A percentile compares a stretch with the other conserved stretches of the same genome.
Conservation (phyloP, 257 asterid species). For the Solanum peruvianum region DNA sequence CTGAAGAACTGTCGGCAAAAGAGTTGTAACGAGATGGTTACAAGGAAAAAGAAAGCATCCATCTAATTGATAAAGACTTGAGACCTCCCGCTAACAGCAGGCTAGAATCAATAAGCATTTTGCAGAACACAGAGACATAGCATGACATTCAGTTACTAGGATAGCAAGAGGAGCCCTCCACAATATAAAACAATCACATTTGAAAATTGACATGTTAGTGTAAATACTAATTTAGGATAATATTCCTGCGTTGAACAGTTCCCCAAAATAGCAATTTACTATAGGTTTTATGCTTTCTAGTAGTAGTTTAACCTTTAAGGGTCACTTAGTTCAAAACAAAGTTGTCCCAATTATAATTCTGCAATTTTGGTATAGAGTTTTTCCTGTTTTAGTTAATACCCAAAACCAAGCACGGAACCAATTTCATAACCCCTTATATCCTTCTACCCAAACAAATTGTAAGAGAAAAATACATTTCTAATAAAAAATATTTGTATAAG, state of each 20-base stretch:
- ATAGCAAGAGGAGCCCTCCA: not conserved
- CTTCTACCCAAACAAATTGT: not conserved
- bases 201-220: not conserved
- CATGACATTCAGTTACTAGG: not conserved
- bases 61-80: not conserved
- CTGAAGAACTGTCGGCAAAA: constrained; percentile 45
- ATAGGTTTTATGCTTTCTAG: not conserved
- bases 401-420: not conserved
- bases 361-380: not conserved
- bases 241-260: not conserved
- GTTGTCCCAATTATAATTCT: not conserved
- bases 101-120: not conserved
- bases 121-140: not conserved
- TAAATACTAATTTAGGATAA: not conserved
- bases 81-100: not conserved
- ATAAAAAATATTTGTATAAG: not conserved
- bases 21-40: not conserved
- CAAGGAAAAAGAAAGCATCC: not conserved
- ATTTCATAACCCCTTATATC: not conserved
- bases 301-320: not conserved
- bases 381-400: not conserved
- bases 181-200: not conserved
- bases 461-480: not conserved
- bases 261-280: not conserved
- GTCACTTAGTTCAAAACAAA: not conserved